Evolutionary conservation across 139 green algal species (phyloP), one percentile per base, ranked within the genome.

Genomic region (Nannochloris sp.): DNA sequence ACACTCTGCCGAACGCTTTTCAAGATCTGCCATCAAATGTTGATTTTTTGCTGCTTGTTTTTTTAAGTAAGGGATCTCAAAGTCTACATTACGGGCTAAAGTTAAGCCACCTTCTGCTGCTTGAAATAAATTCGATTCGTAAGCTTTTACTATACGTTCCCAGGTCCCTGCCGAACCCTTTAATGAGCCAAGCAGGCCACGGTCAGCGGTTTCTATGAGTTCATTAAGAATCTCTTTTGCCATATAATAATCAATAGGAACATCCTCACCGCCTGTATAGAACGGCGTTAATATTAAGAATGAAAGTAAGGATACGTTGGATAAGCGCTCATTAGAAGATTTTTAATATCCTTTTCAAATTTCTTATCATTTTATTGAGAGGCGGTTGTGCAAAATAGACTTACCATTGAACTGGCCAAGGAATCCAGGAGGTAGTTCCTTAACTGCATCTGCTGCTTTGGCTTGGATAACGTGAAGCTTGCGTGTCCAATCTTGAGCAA

Each of bases 111-210:
- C 80, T 47, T 93, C 87, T 1, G 79, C 87, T 44, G 92, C 61
- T 37, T 79, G 80, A 3, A 92, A 51, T n/a, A 70, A 60, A 71
- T 65, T 67, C 27, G 83, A 81, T 39, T 92, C 82, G 31, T 90
- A 92, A 0, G 81, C 83, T 36, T 75, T 80, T 0, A 89, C 77
- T 15, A 92, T 72, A 57, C 84, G 89, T 47, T 90, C 81, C 87
- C 87, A 93, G 0, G 59, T 47, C 7, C 62, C 80, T 4, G 87
- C 87, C 0, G 67, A 36, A 12, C 87, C 87, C 5, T 79, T 80
- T 1, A 87, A 59, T 5, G 61, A 60, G 15, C 87, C 87, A 67
- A 95, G 83, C 51, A 93, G 45, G 4, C 61, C 81, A 33, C 76
- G 78, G 45, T 93, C 83, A 3, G 76, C 64, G 1, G 59, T 78